phyloP scores from a whole-genome alignment of 2,329 filamentous ascomycete species.

The Ophiocordyceps robertsii region DNA sequence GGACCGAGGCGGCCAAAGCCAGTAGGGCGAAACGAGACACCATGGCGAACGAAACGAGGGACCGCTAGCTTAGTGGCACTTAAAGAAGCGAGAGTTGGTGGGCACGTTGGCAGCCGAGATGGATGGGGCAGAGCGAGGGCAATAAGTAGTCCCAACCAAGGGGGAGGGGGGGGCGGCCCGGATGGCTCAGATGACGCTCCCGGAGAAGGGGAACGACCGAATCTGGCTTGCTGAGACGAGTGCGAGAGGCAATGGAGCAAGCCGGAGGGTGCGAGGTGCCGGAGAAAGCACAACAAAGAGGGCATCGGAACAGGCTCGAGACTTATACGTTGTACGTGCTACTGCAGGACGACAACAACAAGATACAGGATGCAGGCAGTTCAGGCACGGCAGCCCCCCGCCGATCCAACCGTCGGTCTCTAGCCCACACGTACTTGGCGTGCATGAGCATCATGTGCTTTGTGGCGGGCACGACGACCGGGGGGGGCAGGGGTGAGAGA shows the following conservation, averaged over 20 bases:
- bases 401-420: constrained; percentile 1
- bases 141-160: background rate
- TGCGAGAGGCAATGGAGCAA: background rate
- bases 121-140: background rate
- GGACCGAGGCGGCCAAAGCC: constrained; percentile 4
- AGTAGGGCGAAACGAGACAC: constrained; percentile 2
- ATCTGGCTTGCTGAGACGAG: background rate
- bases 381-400: background rate
- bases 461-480: background rate
- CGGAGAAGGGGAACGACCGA: background rate
- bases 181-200: background rate
- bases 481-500: background rate
- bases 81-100: background rate
- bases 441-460: constrained; percentile 2
- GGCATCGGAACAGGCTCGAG: background rate
- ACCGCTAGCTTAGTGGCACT: background rate
- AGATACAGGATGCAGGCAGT: background rate
- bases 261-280: background rate
- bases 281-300: background rate
- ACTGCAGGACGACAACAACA: background rate
- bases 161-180: background rate
- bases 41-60: constrained; percentile 1
- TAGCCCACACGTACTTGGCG: background rate
- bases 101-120: background rate
- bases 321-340: constrained; percentile 1